phyloP scores from a whole-genome alignment of 257 asterid species.

The Rhazya stricta region DNA sequence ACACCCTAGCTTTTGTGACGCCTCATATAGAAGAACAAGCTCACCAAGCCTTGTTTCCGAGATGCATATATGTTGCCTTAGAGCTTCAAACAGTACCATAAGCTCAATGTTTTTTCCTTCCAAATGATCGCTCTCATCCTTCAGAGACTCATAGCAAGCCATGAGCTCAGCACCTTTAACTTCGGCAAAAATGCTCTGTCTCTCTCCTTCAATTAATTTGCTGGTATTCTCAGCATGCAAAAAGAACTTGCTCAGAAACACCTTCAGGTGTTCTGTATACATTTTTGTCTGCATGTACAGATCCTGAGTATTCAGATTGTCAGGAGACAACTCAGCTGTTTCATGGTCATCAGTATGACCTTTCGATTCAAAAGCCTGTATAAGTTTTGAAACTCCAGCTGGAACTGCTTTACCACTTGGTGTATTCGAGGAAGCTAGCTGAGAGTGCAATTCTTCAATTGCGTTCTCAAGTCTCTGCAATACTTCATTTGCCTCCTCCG shows the following conservation, averaged over 20 bases:
- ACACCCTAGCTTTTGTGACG: conserved; percentile 48
- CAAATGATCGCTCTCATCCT: conserved; percentile 47
- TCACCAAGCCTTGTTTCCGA: conserved; percentile 50
- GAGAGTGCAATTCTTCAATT: conserved; percentile 50
- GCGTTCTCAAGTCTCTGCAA: conserved; percentile 69
- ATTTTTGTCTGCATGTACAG: conserved; percentile 39
- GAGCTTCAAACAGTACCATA: conserved; percentile 64
- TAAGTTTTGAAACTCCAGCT: conserved; percentile 74
- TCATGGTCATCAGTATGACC: conserved; percentile 48
- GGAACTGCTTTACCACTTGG: conserved; percentile 44
- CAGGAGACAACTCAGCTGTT: conserved; percentile 36
- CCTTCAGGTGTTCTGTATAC: conserved; percentile 34
- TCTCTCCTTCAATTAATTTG: conserved; percentile 39
- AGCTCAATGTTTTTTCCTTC: conserved; percentile 66
- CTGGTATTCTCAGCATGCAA: conserved; percentile 48
- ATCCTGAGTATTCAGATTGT: conserved; percentile 37
- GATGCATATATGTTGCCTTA: conserved; percentile 37
- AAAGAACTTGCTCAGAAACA: conserved; percentile 43
- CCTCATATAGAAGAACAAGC: conserved; percentile 42
- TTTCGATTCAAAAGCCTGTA: conserved; percentile 82
- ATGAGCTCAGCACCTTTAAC: conserved; percentile 32
- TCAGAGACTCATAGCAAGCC: conserved; percentile 36
- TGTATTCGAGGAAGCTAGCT: conserved; percentile 42
- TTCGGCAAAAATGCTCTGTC: conserved; percentile 39
- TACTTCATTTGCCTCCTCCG: conserved; percentile 47